Evolutionary conservation across 805 yeast genomes (phyloP), one percentile per base, ranked within the genome.

Genomic region (Zygosaccharomyces bailii): DNA sequence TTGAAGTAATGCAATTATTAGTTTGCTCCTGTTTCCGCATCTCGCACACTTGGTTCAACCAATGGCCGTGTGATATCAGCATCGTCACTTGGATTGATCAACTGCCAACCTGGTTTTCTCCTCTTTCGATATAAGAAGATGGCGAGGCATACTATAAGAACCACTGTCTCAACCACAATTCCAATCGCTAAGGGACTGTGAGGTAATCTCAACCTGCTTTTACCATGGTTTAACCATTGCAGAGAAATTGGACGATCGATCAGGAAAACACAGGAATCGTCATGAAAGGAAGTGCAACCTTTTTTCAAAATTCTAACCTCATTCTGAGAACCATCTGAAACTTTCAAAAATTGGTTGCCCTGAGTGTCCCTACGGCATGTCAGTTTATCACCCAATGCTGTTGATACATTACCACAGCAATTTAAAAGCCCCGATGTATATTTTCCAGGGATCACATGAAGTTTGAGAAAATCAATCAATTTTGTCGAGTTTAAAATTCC

Each of bases 101-200:
- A 11, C 9, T 17, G 18, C 6, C 21, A 9, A 4, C 16, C 13
- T 14, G 40, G n/a, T 4, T 4, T 16, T 25, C 10, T 37, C 11
- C 17, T 25, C 17, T 14, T 37, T 14, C 25, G 24, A n/a, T 25
- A 37, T 13, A 39, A 21, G 14, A 39, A 30, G 30, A 39, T 18
- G 20, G 18, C 8, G 6, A 39, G 27, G 16, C 19, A 23, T n/a
- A 43, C 17, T 51, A 34, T 3, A 56, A 41, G 16, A 51, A 46
- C 25, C 11, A 82, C 51, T 23, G 81, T 70, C 0, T 91, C 91
- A 6, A 82, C 55, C 1, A 84, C 63, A 3, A 83, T 67, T 5
- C 93, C 95, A 20, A 84, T 62, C 0, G 81, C 81, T 24, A 84
- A 66, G 10, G 91, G 86, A 14, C 82, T 72, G 42, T 79, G 72